A percentile compares a stretch with the other conserved stretches of the same genome.
Conservation (phyloP, 768 basidiomycete genomes). For the Mycena albidolilacea region DNA sequence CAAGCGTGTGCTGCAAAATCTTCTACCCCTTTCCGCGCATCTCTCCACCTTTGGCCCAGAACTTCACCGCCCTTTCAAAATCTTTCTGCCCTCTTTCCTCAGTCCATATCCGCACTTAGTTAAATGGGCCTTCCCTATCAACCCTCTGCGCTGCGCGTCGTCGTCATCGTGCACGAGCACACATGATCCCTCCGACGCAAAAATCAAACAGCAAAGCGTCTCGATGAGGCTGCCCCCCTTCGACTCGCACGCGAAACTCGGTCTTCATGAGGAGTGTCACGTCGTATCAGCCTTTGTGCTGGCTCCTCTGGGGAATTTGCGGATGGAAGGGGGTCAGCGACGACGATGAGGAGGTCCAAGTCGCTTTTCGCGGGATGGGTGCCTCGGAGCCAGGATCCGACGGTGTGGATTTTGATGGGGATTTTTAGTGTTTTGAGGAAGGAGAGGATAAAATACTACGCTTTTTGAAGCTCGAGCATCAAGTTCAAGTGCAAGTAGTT, state of each 20-base stretch:
- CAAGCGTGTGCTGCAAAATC: slow-evolving; percentile 42
- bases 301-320: slow-evolving; percentile 36
- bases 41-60: slow-evolving; percentile 42
- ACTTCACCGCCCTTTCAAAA: slow-evolving; percentile 44
- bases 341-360: slow-evolving; percentile 42
- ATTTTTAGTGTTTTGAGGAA: slow-evolving; percentile 21
- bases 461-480: no score
- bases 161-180: slow-evolving; percentile 20
- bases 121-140: slow-evolving; percentile 28
- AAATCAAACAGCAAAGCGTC: slow-evolving; percentile 44
- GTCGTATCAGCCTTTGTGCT: slow-evolving; percentile 45
- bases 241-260: slow-evolving; percentile 37
- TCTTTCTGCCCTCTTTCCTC: slow-evolving; percentile 36
- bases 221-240: slow-evolving; percentile 42
- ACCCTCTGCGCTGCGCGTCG: slow-evolving; percentile 16
- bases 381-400: slow-evolving; percentile 43
- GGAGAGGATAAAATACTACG: neutral
- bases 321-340: slow-evolving; percentile 9
- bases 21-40: slow-evolving; percentile 41
- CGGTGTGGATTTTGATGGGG: slow-evolving; percentile 21
- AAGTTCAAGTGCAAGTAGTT: no score
- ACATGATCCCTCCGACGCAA: slow-evolving; percentile 28
- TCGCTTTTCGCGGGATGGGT: slow-evolving; percentile 41
- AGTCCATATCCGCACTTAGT: slow-evolving; percentile 32
- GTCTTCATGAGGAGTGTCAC: slow-evolving; percentile 40